Evolutionary conservation across 768 basidiomycete species (phyloP).

Genomic region (Hydnum rufescens): DNA sequence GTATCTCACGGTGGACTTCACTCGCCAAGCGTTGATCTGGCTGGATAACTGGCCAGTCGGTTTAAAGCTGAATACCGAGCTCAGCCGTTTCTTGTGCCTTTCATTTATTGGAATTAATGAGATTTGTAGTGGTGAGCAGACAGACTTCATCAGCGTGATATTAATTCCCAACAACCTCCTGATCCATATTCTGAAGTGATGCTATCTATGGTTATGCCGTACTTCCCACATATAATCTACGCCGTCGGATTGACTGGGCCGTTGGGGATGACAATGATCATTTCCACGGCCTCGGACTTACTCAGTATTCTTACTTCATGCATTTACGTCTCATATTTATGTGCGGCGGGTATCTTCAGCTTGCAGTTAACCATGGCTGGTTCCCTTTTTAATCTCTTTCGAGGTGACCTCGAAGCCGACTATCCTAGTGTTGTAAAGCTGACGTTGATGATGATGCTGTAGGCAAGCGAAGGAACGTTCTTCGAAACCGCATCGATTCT

Average conservation of each 20-base stretch:
- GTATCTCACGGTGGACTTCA: conserved; percentile 25
- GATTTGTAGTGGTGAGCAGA: conserved; percentile 49
- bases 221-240: conserved; percentile 11
- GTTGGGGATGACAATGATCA: conserved; percentile 30
- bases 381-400: conserved; percentile 75
- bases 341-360: conserved; percentile 41
- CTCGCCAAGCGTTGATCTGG: conserved; percentile 48
- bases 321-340: conserved; percentile 44
- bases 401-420: conserved; percentile 31
- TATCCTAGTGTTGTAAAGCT: not conserved
- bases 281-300: conserved; percentile 48
- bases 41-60: conserved; percentile 93
- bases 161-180: not conserved
- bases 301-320: conserved; percentile 50
- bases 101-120: conserved; percentile 44
- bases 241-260: conserved; percentile 15
- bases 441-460: not conserved
- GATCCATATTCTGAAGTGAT: not conserved
- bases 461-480: conserved; percentile 79
- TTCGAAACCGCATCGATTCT: conserved; percentile 73
- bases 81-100: conserved; percentile 70
- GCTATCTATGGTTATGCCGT: conserved; percentile 17
- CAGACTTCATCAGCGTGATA: not conserved
- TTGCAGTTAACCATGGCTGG: conserved; percentile 36
- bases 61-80: conserved; percentile 84